phyloP scores from a whole-genome alignment of 2,329 filamentous ascomycete species.

The Alternaria rosae region DNA sequence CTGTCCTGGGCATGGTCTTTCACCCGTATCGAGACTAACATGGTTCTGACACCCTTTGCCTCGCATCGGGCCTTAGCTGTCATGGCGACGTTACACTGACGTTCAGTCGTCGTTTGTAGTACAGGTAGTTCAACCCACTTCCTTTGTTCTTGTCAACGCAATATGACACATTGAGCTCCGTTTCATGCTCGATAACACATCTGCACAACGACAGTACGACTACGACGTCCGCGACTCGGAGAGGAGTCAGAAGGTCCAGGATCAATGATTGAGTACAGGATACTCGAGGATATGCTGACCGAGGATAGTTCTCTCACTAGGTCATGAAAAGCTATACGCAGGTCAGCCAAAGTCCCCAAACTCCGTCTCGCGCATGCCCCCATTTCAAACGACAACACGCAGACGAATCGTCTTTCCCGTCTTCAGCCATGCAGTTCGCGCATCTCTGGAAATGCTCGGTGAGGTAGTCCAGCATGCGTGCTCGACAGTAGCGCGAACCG shows the following conservation, averaged over 20 bases:
- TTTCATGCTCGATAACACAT: neutral
- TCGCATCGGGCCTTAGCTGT: neutral
- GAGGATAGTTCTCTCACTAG: neutral
- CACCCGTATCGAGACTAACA: neutral
- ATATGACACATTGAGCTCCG: neutral
- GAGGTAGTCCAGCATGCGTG: neutral
- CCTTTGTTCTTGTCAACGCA: neutral
- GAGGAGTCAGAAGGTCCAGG: neutral
- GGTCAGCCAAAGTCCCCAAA: neutral
- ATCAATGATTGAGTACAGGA: neutral
- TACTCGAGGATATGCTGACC: neutral
- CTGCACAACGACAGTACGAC: neutral
- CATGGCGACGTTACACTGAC: neutral
- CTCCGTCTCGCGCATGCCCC: neutral
- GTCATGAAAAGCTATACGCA: neutral
- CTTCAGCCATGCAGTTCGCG: neutral
- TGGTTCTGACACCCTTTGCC: neutral
- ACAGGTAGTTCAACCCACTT: neutral
- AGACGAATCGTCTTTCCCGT: neutral
- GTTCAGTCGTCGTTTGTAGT: neutral
- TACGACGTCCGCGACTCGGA: neutral
- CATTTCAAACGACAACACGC: neutral
- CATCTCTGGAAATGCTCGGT: neutral
- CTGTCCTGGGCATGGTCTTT: neutral
- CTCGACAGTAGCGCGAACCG: constrained; percentile 2